Evolutionary conservation across 768 basidiomycete genomes (phyloP), one percentile per base, ranked within the genome.

Genomic region (Chalciporus sphaerocephalus): DNA sequence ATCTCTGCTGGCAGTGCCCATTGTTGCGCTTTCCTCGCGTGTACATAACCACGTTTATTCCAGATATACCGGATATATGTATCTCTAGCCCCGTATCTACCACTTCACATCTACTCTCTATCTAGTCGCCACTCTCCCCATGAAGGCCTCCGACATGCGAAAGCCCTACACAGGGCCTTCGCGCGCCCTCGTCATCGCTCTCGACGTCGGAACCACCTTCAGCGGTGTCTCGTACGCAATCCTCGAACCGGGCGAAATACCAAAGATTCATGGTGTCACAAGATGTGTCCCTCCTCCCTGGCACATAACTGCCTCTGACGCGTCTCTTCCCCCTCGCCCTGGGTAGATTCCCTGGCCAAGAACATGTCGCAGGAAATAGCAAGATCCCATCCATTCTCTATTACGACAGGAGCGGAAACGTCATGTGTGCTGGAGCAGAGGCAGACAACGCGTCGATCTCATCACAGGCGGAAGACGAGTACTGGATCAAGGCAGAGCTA

Each of bases 151-250:
- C 12, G 80, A 81, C 60, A 80, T 79, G 56, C 77, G 87, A 45
- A 87, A 85, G 65, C 87, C 87, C 18, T 88, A 87, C 62, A 73
- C 66, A 6, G 87, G 87, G 37, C 57, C 72, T 11, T 67, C 69
- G 15, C 75, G 85, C 54, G 77, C 83, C 47, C 76, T 90, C 43
- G 85, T 84, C 51, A 74, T 90, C 55, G 87, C 87, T 5, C 78
- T 90, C 63, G 87, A 90, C 57, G 78, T 90, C 52, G 87, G 87
- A 20, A 90, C 87, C 1, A 90, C 87, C 0, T 89, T 89, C 58
- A 85, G 83, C 56, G 87, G 87, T 13, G 87, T 84, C 2, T 90
- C 87, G 25, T 90, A 90, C 62, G 84, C 87, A 2, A 85, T 90
- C 47, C 78, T 90, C 25, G 85, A 88, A 53, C 87, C 87, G 10